A percentile compares a stretch with the other conserved stretches of the same genome.
These are phyloP conservation scores for Mycosphaerella arachidis DNA, from an alignment of 2,329 filamentous ascomycete genomes.

Conservation along the genomic window DNA sequence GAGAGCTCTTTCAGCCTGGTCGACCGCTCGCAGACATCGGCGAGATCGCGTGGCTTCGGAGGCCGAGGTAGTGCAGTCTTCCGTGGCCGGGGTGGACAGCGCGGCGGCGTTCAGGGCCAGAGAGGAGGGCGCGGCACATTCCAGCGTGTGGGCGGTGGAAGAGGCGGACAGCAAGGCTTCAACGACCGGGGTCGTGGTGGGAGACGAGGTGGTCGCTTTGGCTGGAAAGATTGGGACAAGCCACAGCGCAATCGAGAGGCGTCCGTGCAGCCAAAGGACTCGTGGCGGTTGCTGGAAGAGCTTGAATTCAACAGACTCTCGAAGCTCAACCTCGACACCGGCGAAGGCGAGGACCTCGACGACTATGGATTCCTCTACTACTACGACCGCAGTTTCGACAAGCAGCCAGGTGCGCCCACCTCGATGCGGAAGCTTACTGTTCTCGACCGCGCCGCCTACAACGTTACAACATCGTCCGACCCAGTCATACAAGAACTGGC, in stretches of 20 bases:
- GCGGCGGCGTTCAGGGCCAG: slow-evolving; percentile 66
- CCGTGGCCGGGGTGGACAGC: slow-evolving; percentile 58
- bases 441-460: slow-evolving; percentile 93
- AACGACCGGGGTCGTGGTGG: slow-evolving; percentile 67
- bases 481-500: slow-evolving; percentile 95
- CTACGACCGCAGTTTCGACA: slow-evolving; percentile 95
- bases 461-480: slow-evolving; percentile 93
- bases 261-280: slow-evolving; percentile 90
- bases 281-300: slow-evolving; percentile 95
- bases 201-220: slow-evolving; percentile 78
- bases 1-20: slow-evolving; percentile 97
- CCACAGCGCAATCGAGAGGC: slow-evolving; percentile 92
- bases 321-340: slow-evolving; percentile 93
- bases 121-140: slow-evolving; percentile 67
- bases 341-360: slow-evolving; percentile 91
- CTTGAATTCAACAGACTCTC: slow-evolving; percentile 94
- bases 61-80: slow-evolving; percentile 87
- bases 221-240: slow-evolving; percentile 99
- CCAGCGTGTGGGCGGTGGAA: slow-evolving; percentile 64
- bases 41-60: slow-evolving; percentile 75
- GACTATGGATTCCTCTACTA: slow-evolving; percentile 97
- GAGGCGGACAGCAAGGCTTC: slow-evolving; percentile 66
- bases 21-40: slow-evolving; percentile 83
- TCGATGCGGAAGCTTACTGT: slow-evolving; percentile 82
- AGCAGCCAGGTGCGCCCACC: slow-evolving; percentile 77